Evolutionary conservation across 768 basidiomycete genomes (phyloP).

Genomic region (Serendipita vermifera): DNA sequence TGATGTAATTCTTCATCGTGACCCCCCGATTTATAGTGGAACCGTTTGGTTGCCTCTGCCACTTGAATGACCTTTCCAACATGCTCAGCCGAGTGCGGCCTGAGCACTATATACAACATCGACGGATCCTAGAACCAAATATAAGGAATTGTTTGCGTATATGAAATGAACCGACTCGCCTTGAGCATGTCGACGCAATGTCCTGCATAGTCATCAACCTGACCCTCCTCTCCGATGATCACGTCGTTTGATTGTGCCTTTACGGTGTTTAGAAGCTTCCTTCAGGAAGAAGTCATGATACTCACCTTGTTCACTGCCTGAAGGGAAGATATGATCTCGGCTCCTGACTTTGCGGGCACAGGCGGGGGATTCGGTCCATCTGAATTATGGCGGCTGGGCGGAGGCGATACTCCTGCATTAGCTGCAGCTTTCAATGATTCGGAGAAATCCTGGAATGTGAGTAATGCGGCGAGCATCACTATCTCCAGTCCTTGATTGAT

Average conservation of each 20-base stretch:
- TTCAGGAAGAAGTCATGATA: too few species aligned
- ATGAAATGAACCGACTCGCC: constrained; percentile 26
- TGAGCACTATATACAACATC: constrained; percentile 65
- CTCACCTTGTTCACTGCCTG: background rate
- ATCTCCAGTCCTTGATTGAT: constrained; percentile 51
- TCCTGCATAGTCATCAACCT: constrained; percentile 50
- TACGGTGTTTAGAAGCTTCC: too few species aligned
- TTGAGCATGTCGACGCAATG: constrained; percentile 52
- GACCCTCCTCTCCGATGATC: constrained; percentile 51
- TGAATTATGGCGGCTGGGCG: constrained; percentile 3
- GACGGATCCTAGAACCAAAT: constrained; percentile 46
- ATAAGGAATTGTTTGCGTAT: background rate
- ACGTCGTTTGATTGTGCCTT: constrained; percentile 43
- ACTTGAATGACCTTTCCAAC: constrained; percentile 72
- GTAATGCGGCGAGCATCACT: constrained; percentile 56
- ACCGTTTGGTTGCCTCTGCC: constrained; percentile 67
- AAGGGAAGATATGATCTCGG: background rate
- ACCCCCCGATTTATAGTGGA: constrained; percentile 60
- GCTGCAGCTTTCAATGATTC: constrained; percentile 34
- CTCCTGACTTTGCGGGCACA: background rate
- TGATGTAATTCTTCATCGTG: constrained; percentile 51
- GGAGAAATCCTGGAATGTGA: constrained; percentile 65
- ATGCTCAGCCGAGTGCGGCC: constrained; percentile 45
- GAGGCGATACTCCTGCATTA: constrained; percentile 9
- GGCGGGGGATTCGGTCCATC: constrained; percentile 8